Base-by-base conservation (phyloP, 2,329 filamentous ascomycete genomes). In the Pyricularia grisea region DNA sequence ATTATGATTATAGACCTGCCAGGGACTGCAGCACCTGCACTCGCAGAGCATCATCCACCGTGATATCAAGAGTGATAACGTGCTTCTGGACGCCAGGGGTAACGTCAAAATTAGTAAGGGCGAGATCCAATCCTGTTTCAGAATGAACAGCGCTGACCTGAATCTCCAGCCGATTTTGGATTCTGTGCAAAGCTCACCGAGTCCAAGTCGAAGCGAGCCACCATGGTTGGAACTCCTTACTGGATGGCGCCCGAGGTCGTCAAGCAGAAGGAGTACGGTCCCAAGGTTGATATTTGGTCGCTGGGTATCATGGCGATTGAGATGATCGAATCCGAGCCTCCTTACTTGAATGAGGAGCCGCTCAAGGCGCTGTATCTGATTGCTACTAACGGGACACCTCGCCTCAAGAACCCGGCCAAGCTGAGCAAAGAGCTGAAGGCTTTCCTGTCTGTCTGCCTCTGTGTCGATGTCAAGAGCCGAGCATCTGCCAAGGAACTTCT, bases 181-280 rank as follows among this genome's bases (percentile, higher is more conserved):
- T 99, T 99, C 82, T 98, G 95, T 79, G 95, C 95, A 27, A 96
- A 97, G 77, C 97, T 98, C 81, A 98, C 97, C 77, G 94, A 98
- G 76, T 91, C 91, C 33, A 94, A 97, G 74, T 96, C 94, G 81
- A 98, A 98, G 85, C 91, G 95, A 70, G 97, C 94, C 4, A 99
- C 95, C 17, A 99, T 98, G 95, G 95, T 99, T 64, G 95, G 95
- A 68, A 98, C 95, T 9, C 95, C 95, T 2, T 99, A 99, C 80
- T 99, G 95, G 95, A 99, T 99, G 95, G 95, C 95, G 1, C 95
- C 95, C 3, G 95, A 99, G 80, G 94, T 99, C 27, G 95, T 99
- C 31, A 98, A 93, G 9, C 86, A 94, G 61, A 98, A 98, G 79
- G 95, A 98, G 80, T 99, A 99, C 79, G 95, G 95, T 73, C 91